Base-by-base conservation (phyloP, 495 filamentous ascomycete genomes). In the Aspergillus affinis region DNA sequence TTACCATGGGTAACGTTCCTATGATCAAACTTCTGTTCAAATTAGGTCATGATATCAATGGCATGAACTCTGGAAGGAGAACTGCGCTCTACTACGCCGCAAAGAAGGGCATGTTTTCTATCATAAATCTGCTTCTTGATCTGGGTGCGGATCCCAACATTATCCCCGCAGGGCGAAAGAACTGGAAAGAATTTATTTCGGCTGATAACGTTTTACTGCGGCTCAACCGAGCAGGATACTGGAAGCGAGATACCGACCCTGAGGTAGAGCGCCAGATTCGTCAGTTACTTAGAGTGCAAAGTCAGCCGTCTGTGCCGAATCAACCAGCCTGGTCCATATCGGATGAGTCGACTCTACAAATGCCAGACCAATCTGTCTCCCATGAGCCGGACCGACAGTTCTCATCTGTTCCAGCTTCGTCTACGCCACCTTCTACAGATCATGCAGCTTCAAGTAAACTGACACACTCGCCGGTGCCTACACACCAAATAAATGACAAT, bases 31-130 rank as follows among this genome's bases (percentile, higher is more conserved):
- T 68, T 30, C 60, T 70, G n/a, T 41, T 68, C n/a, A 61, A 50
- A 60, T 56, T 48, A 50, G 68, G 67, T 41, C 60, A 68, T 48
- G 46, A 68, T 23, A 55, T 68, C 32, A 60, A 68, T 61, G 59
- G 65, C 52, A 65, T 55, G 45, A 54, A 72, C 44, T 72, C 69
- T n/a, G 69, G 69, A 65, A 63, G 55, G 45, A 70, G 69, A 59
- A 72, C 69, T 54, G 67, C 67, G 58, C 65, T 72, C 20, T 72
- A 70, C 46, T 68, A 70, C 61, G 67, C 69, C 29, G 67, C 62
- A 27, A 70, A 66, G 58, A 68, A 66, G 58, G 41, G 65, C 65
- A 61, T 66, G 58, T 55, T 66, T 62, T 21, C 58, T 49, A 66
- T 66, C 20, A 61, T 70, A 55, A 61, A 68, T 49, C 47, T 69